These are phyloP conservation scores for Thermothelomyces thermophilus DNA, from an alignment of 2,329 filamentous ascomycete species.

Conservation along the genomic window DNA sequence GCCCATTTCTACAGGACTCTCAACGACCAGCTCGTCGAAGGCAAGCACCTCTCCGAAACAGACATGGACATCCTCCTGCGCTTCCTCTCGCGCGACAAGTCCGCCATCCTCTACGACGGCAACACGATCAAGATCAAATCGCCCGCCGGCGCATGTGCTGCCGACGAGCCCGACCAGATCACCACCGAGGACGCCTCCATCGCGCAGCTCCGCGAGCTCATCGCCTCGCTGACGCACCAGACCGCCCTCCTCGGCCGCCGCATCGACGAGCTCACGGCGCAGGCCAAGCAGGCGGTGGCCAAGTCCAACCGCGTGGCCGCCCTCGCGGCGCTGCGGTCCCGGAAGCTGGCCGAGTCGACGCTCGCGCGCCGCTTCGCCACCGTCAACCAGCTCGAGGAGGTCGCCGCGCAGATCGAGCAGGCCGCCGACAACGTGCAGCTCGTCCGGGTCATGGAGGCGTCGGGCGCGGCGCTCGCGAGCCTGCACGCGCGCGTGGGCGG, in stretches of 20 bases:
- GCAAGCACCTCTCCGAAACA: slow-evolving; percentile 47
- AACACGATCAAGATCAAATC: slow-evolving; percentile 68
- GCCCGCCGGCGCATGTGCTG: slow-evolving; percentile 29
- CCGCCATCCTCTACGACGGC: slow-evolving; percentile 52
- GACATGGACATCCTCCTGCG: slow-evolving; percentile 66
- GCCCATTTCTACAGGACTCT: slow-evolving; percentile 57
- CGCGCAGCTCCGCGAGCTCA: slow-evolving; percentile 74
- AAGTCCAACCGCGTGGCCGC: slow-evolving; percentile 70
- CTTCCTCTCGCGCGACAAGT: slow-evolving; percentile 63
- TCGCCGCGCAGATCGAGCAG: slow-evolving; percentile 76
- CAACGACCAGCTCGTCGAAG: slow-evolving; percentile 43
- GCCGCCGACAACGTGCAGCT: slow-evolving; percentile 80
- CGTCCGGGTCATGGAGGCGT: slow-evolving; percentile 74
- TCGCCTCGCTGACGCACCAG: slow-evolving; percentile 66
- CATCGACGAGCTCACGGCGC: slow-evolving; percentile 55
- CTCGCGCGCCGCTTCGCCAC: slow-evolving; percentile 66
- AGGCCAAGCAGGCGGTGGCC: slow-evolving; percentile 63
- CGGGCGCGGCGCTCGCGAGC: slow-evolving; percentile 61
- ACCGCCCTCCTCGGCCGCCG: slow-evolving; percentile 60
- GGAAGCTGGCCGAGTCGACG: slow-evolving; percentile 72
- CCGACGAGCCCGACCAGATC: slow-evolving; percentile 42
- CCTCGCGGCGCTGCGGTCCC: slow-evolving; percentile 70
- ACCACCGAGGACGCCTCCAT: slow-evolving; percentile 75
- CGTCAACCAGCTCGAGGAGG: slow-evolving; percentile 73
- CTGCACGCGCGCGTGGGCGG: slow-evolving; percentile 76